A percentile compares a stretch with the other conserved stretches of the same genome.
Evolutionary conservation across 495 filamentous ascomycete species (phyloP).

Genomic region (Trichoderma erinaceum): DNA sequence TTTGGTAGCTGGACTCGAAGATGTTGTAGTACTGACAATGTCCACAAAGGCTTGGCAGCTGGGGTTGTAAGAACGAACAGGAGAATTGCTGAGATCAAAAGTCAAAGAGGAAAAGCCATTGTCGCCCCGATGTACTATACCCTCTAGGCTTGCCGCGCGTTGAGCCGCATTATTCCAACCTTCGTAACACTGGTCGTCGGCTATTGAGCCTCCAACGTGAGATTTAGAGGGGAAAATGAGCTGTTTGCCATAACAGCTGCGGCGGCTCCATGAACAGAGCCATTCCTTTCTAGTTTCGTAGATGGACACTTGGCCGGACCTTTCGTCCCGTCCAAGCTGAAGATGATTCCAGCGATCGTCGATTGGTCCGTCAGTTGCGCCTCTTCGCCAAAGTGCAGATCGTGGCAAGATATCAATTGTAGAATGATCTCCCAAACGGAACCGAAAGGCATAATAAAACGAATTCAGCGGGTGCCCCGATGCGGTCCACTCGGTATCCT

Average conservation of each 20-base stretch:
- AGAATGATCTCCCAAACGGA: conserved; percentile 40
- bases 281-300: conserved; percentile 70
- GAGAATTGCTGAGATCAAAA: conserved; percentile 53
- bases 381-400: conserved; percentile 55
- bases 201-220: neutral
- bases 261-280: conserved; percentile 51
- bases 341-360: conserved; percentile 72
- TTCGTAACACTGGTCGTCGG: conserved; percentile 5
- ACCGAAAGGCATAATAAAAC: conserved; percentile 62
- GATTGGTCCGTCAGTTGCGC: conserved; percentile 67
- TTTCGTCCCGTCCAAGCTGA: conserved; percentile 57
- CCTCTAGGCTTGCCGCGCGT: neutral
- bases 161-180: conserved; percentile 3
- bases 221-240: conserved; percentile 40
- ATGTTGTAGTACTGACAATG: conserved; percentile 53
- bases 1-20: conserved; percentile 12
- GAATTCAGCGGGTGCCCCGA: conserved; percentile 30
- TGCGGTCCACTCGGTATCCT: conserved; percentile 56
- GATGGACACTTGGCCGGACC: conserved; percentile 52
- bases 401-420: conserved; percentile 30
- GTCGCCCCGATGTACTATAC: conserved; percentile 27
- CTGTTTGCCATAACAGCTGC: conserved; percentile 62
- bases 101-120: conserved; percentile 36
- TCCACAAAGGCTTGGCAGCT: conserved; percentile 58
- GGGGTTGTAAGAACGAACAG: conserved; percentile 54